Evolutionary conservation across 106 monocot species (phyloP), one percentile per base, ranked within the genome.

Genomic region (Allium cepa): DNA sequence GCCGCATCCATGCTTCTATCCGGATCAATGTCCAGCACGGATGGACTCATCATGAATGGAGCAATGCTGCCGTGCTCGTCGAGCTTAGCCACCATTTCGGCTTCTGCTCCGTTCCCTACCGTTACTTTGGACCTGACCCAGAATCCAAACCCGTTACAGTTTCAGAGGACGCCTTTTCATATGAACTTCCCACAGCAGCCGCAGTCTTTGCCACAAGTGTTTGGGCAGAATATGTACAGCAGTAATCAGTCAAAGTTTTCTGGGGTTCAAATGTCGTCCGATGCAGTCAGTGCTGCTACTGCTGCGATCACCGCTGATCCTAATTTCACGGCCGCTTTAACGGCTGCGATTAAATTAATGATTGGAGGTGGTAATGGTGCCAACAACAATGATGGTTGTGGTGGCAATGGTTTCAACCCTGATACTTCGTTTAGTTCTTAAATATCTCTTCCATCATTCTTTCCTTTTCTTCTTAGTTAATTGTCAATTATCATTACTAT

Each of bases 21-120:
- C 8, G 87, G 84, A 0, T 77, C 84, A 8, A 84, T 79, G 77
- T 68, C 84, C 11, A 85, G 84, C 64, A 9, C 69, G 4, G 81
- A 81, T 2, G 77, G 76, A 14, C 57, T 86, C 16, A 72, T 90
- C 69, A 79, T 71, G 70, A 52, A 79, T 52, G 74, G 66, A 74
- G 76, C 76, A 59, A 47, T 84, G 18, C 72, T 86, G 0, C 91
- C 91, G 0, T 86, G 81, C 79, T 87, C 88, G 4, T 75, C 91
- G 3, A 91, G 67, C 88, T 81, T 95, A 81, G 95, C 94, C 9
- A 90, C 88, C 14, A 88, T 95, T 45, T 96, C 95, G 0, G 88
- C 95, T 1, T 96, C 95, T 7, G 88, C 95, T 0, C 91, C 95
- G 0, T 96, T 96, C 69, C 95, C 95, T 22, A 91, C 91, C n/a